Base-by-base conservation (phyloP, 495 filamentous ascomycete genomes). In the Penicillium canescens region DNA sequence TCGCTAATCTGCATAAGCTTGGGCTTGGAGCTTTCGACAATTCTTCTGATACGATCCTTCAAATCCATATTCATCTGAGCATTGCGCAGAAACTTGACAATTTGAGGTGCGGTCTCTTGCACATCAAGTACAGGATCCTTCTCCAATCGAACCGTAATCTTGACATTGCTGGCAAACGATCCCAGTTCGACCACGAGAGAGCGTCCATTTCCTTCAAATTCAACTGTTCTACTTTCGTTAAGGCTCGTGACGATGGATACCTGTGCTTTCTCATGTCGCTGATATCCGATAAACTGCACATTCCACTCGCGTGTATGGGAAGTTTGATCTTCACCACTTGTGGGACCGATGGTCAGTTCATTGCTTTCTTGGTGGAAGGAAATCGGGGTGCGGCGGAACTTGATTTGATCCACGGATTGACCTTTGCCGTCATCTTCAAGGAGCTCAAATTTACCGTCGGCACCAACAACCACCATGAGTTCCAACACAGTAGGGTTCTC, bases 401-500 rank as follows among this genome's bases (percentile, higher is more conserved):
- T 18, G 47, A 60, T 53, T 6, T 42, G 33, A 40, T 60, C 52
- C 3, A 28, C 40, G 16, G 46, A 28, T 31, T 51, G 33, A 1
- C 42, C 43, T 6, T 26, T 45, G 20, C 36, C 52, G 24, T 59
- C 40, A 35, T 52, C 58, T 49, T 41, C 44, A 18, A 50, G 31
- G 24, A 50, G 59, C 21, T 62, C 60, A 13, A 61, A 62, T 14
- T 4, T 74, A 3, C 68, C 78, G 60, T 83, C 80, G 6, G 61
- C 61, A 6, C 82, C 82, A 6, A 83, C 78, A 11, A 82, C 75
- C 3, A 85, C 62, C 6, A 80, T 44, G 20, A 84, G 52, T 38
- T 80, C 74, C 14, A 83, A 54, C 1, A 52, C 50, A 0, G 57
- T 38, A 0, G 81, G 78, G 12, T 74, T 69, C 1, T 56, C 42